Conservation (phyloP, 805 yeast species). For the Metschnikowia lachancei region DNA sequence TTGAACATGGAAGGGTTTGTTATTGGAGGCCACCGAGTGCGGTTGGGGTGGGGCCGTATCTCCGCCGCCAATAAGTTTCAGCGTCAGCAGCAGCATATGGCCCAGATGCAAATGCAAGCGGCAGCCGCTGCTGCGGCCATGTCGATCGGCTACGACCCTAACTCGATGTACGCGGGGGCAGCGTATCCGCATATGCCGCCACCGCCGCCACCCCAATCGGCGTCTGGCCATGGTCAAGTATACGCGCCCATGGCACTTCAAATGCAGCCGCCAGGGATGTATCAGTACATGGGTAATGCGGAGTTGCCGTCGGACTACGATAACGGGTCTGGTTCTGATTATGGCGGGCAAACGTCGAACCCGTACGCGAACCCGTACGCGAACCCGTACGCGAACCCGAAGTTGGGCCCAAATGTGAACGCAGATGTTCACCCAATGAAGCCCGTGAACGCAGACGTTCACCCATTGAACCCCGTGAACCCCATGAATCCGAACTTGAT, state of each 20-base stretch:
- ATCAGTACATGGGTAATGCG: constrained; percentile 7
- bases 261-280: constrained; percentile 14
- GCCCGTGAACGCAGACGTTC: background rate
- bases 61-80: constrained; percentile 12
- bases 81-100: constrained; percentile 27
- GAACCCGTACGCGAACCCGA: too few species aligned
- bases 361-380: too few species aligned
- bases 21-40: constrained; percentile 76
- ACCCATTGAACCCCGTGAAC: background rate
- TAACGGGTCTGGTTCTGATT: background rate
- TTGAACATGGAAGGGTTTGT: constrained; percentile 87
- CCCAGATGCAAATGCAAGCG: constrained; percentile 38
- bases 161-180: constrained; percentile 26
- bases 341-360: background rate
- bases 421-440: too few species aligned
- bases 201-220: constrained; percentile 21
- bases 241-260: constrained; percentile 14
- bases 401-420: too few species aligned
- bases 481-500: too few species aligned
- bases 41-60: constrained; percentile 84
- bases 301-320: constrained; percentile 2
- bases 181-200: constrained; percentile 4
- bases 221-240: constrained; percentile 2
- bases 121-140: constrained; percentile 22
- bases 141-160: constrained; percentile 40